phyloP scores from a whole-genome alignment of 441 rosid species.

The Capsella rubella region DNA sequence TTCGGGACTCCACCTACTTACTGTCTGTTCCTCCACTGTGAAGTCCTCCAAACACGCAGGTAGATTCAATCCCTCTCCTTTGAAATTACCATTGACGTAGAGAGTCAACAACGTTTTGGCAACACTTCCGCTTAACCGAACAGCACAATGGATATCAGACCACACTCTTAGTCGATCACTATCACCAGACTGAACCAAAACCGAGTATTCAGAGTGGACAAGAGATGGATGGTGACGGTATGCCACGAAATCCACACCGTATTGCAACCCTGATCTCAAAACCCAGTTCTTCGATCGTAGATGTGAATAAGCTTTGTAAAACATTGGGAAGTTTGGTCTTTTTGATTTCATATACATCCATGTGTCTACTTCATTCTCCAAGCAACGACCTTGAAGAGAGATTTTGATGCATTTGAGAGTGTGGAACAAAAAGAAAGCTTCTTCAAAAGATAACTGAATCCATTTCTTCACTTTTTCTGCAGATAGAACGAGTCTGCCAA shows the following conservation, averaged over 20 bases:
- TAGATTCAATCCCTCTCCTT: constrained; percentile 36
- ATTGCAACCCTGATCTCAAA: constrained; percentile 66
- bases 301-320: constrained; percentile 73
- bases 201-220: constrained; percentile 78
- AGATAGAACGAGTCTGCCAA: constrained; percentile 57
- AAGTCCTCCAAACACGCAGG: constrained; percentile 53
- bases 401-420: constrained; percentile 63
- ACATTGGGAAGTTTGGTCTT: constrained; percentile 53
- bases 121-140: constrained; percentile 68
- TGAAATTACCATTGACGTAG: constrained; percentile 44
- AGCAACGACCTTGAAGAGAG: constrained; percentile 41
- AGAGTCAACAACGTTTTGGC: constrained; percentile 64
- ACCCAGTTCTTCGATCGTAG: constrained; percentile 67
- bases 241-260: constrained; percentile 75
- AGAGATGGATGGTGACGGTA: constrained; percentile 73
- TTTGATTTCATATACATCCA: constrained; percentile 54
- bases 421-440: constrained; percentile 67
- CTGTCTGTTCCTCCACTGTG: constrained; percentile 55
- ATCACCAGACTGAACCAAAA: constrained; percentile 54
- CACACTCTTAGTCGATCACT: constrained; percentile 62
- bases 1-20: constrained; percentile 74
- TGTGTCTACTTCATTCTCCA: constrained; percentile 46
- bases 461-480: constrained; percentile 63
- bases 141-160: constrained; percentile 64
- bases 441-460: constrained; percentile 71